Evolutionary conservation across 108 stramenopile species (phyloP), one percentile per base, ranked within the genome.

Genomic region (Seminavis robusta): DNA sequence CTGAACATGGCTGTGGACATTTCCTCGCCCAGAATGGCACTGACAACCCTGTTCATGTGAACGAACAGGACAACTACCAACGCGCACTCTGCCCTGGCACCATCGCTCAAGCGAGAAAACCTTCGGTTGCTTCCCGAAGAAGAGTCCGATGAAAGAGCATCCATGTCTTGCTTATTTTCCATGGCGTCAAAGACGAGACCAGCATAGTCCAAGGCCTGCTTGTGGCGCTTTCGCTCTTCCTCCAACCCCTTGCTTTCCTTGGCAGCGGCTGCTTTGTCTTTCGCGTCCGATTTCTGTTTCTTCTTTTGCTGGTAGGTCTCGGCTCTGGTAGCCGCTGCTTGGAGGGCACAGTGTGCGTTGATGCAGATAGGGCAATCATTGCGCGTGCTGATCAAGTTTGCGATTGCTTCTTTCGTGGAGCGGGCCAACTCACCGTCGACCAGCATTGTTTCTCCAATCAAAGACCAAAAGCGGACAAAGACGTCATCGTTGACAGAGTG

Each of bases 1-100:
- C 44, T 24, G 24, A 48, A 48, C 19, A 24, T 24, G 10, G 47
- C 47, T n/a, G 47, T 48, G 47, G 47, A 48, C 47, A 48, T 6
- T 24, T 48, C 21, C 26, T 48, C 47, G 4, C 47, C 47, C 5
- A 48, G n/a, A 3, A 48, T 24, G 26, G 47, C 47, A 23, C 47
- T 48, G 21, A 24, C 24, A 3, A 24, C 24, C 3, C 47, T 3
- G 27, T 48, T 48, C 47, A 48, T 48, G 20, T 48, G 47, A 4
- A n/a, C 3, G 5, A 24, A 24, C 2, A 48, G 21, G 24, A 48
- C 23, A 3, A 48, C 47, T 5, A 48, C 24, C 47, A 48, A 48
- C 3, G 47, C 47, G 23, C n/a, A 21, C 27, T 48, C 47, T 21
- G 47, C 47, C 24, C n/a, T 19, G 47, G 47, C 47, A 5, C 27